Conservation (phyloP, 345 rosid genomes). For the Geranium brycei region DNA sequence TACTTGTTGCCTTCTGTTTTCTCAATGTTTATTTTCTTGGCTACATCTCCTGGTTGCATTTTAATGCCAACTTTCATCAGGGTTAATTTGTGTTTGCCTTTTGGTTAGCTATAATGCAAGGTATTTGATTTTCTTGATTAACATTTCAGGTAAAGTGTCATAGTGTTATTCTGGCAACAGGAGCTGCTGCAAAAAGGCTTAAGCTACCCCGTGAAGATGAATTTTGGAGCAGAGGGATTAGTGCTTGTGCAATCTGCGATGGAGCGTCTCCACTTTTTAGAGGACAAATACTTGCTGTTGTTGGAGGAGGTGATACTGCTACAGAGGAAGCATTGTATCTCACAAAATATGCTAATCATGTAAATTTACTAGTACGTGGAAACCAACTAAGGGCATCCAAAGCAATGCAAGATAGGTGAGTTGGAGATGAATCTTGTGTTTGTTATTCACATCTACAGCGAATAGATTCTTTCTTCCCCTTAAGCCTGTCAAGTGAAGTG, state of each 20-base stretch:
- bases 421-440: slow-evolving; percentile 3
- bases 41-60: no score
- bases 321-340: slow-evolving; percentile 92
- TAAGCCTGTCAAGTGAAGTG: no score
- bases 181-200: slow-evolving; percentile 84
- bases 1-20: no score
- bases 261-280: slow-evolving; percentile 95
- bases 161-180: slow-evolving; percentile 75
- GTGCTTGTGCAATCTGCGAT: slow-evolving; percentile 98
- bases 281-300: slow-evolving; percentile 89
- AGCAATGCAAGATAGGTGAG: slow-evolving; percentile 99
- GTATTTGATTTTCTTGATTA: no score
- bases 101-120: no score
- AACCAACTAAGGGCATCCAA: slow-evolving; percentile 82
- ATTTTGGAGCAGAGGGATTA: slow-evolving; percentile 97
- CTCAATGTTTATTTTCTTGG: no score
- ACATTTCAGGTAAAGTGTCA: slow-evolving; percentile 66
- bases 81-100: no score
- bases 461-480: no score
- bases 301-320: slow-evolving; percentile 99
- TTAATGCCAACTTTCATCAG: no score
- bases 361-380: slow-evolving; percentile 84
- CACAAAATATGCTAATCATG: slow-evolving; percentile 90
- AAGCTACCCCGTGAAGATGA: slow-evolving; percentile 83
- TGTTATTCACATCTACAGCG: not conserved